phyloP scores from a whole-genome alignment of 2,329 filamentous ascomycete genomes.

The Trichoderma sp. region DNA sequence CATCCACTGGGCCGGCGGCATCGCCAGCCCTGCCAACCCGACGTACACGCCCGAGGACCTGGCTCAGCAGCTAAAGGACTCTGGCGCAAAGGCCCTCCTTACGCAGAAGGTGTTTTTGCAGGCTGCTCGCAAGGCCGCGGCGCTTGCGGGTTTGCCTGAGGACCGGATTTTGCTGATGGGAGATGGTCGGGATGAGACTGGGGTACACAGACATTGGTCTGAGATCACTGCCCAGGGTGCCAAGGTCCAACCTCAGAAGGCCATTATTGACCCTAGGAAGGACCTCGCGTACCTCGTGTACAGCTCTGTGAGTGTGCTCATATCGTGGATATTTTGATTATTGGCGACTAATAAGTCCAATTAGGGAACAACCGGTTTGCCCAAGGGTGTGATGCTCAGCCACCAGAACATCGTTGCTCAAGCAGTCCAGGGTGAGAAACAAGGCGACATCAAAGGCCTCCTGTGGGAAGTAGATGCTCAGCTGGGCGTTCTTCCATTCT shows the following conservation, averaged over 20 bases:
- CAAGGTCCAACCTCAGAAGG: constrained; percentile 53
- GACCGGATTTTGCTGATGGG: constrained; percentile 78
- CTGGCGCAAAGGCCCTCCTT: constrained; percentile 70
- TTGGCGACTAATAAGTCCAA: neutral
- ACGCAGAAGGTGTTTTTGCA: constrained; percentile 71
- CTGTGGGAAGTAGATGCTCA: constrained; percentile 69
- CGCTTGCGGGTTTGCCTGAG: constrained; percentile 66
- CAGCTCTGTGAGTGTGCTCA: constrained; percentile 54
- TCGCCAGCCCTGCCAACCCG: constrained; percentile 84
- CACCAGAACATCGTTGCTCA: constrained; percentile 84
- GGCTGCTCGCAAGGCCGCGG: constrained; percentile 67
- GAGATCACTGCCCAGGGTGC: constrained; percentile 62
- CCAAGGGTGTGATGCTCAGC: constrained; percentile 87
- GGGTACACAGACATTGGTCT: constrained; percentile 69
- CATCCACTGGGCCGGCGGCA: constrained; percentile 78
- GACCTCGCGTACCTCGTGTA: constrained; percentile 87
- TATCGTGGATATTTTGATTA: neutral
- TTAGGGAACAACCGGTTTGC: constrained; percentile 80
- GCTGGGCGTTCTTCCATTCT: constrained; percentile 82
- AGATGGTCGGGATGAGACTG: constrained; percentile 60
- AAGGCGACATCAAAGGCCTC: constrained; percentile 53
- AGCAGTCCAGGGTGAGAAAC: constrained; percentile 52
- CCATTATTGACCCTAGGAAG: constrained; percentile 65
- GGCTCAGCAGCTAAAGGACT: constrained; percentile 79
- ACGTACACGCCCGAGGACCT: constrained; percentile 83